These are phyloP conservation scores for Didymella segeticola DNA, from an alignment of 2,329 filamentous ascomycete species.

Conservation along the genomic window DNA sequence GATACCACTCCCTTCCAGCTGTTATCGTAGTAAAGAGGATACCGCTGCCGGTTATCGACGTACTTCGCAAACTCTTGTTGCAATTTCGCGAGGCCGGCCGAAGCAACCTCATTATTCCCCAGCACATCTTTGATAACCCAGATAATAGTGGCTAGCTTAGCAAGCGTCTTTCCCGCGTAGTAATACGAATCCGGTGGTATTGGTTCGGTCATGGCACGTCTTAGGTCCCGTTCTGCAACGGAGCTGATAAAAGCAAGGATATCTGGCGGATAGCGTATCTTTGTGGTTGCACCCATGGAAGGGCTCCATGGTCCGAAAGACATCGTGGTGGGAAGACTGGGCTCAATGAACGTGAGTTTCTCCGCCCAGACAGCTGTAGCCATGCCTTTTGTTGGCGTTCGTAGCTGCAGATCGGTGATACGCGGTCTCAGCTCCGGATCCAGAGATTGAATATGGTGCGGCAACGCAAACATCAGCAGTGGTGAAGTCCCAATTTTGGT, in stretches of 20 bases:
- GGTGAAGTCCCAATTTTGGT: constrained; percentile 71
- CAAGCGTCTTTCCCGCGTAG: constrained; percentile 73
- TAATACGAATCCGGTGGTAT: constrained; percentile 87
- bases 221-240: constrained; percentile 74
- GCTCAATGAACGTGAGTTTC: constrained; percentile 72
- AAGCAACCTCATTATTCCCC: constrained; percentile 59
- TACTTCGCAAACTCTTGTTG: constrained; percentile 58
- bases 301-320: constrained; percentile 81
- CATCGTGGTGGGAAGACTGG: constrained; percentile 73
- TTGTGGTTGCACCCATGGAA: constrained; percentile 42
- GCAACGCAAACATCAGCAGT: constrained; percentile 85
- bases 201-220: constrained; percentile 75
- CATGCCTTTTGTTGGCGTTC: constrained; percentile 84
- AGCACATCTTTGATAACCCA: constrained; percentile 62
- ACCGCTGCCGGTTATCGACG: constrained; percentile 53
- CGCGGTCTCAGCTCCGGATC: constrained; percentile 61
- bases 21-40: constrained; percentile 62
- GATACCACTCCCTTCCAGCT: constrained; percentile 84
- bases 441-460: constrained; percentile 84
- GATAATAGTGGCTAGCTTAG: constrained; percentile 53
- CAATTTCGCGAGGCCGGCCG: constrained; percentile 57
- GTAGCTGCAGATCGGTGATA: constrained; percentile 65
- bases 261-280: constrained; percentile 50
- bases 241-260: constrained; percentile 66
- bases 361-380: constrained; percentile 71